These are phyloP conservation scores for Trichocladium antarcticum DNA, from an alignment of 495 filamentous ascomycete species.

Conservation along the genomic window DNA sequence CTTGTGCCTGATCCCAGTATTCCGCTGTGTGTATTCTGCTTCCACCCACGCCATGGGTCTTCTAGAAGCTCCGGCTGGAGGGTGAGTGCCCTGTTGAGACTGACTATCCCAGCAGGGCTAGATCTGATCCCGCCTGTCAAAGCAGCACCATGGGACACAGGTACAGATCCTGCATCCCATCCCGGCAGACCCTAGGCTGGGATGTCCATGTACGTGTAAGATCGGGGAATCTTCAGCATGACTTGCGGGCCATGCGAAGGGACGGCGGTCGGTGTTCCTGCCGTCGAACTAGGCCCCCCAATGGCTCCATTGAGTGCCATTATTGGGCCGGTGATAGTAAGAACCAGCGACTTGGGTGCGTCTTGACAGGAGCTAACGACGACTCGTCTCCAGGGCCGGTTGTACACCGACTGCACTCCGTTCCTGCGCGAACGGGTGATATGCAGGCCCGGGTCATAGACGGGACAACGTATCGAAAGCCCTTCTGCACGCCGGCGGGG, in stretches of 20 bases:
- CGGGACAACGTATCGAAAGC: constrained; percentile 28
- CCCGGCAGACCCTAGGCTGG: no score
- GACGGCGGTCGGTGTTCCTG: constrained; percentile 10
- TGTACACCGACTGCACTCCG: background rate
- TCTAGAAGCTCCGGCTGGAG: background rate
- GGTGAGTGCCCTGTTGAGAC: background rate
- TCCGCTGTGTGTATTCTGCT: background rate
- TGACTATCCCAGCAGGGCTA: background rate
- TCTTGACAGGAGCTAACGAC: constrained; percentile 16
- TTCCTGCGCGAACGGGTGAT: constrained; percentile 8
- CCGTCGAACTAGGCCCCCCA: constrained; percentile 12
- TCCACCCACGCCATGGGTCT: background rate
- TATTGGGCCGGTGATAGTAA: constrained; percentile 16
- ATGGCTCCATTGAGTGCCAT: constrained; percentile 6
- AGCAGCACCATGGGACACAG: no score
- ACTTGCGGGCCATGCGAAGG: constrained; percentile 25
- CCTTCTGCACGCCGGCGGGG: constrained; percentile 20
- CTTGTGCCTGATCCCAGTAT: background rate
- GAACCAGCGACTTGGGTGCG: constrained; percentile 18
- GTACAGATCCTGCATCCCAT: background rate
- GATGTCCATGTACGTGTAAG: no score
- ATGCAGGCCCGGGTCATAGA: constrained; percentile 12
- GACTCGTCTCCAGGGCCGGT: constrained; percentile 10
- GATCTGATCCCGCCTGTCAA: no score
- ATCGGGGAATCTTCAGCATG: constrained; percentile 15